Evolutionary conservation across 306 rosid genomes (phyloP), one percentile per base, ranked within the genome.

Genomic region (Crotalaria pallida): DNA sequence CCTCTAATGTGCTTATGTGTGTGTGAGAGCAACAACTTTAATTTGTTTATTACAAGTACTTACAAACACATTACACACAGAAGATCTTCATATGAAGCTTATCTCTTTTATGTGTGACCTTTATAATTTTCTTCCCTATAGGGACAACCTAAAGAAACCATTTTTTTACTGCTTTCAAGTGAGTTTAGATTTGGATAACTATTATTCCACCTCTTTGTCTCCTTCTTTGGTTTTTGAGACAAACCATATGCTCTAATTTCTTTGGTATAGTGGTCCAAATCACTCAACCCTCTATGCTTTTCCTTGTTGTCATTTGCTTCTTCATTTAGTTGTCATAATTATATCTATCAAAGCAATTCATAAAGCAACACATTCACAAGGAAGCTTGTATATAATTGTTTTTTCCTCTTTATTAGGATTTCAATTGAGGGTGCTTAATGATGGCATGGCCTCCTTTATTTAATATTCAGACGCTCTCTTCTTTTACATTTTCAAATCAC

Each of bases 111-210:
- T 53, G 58, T 73, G 24, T 62, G 19, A 60, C 72, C 87, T 81
- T 90, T 85, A 93, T 93, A 82, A 96, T 67, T 93, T 84, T 76
- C 96, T 88, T 89, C 90, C 80, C 53, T 72, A 59, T 63, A 10
- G 78, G 88, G 96, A 68, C 79, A 85, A 79, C 94, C 85, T 82
- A 93, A 90, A 93, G 89, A 84, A 60, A 53, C 79, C 51, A 53
- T 76, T 51, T 79, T 67, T 18, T 50, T n/a, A n/a, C 7, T 50
- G 13, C 71, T 77, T 68, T 63, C 74, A 80, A 74, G 79, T 84
- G 80, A 84, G 80, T 80, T 79, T 65, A 81, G 86, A 69, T 77
- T 73, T 64, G 62, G 80, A 63, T 87, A 74, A 74, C 83, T 79
- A 34, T 80, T 71, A 78, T 83, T 83, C 87, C 78, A 19, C 66